Base-by-base conservation (phyloP, 352 stramenopile species). In the Phytopythium litorale region DNA sequence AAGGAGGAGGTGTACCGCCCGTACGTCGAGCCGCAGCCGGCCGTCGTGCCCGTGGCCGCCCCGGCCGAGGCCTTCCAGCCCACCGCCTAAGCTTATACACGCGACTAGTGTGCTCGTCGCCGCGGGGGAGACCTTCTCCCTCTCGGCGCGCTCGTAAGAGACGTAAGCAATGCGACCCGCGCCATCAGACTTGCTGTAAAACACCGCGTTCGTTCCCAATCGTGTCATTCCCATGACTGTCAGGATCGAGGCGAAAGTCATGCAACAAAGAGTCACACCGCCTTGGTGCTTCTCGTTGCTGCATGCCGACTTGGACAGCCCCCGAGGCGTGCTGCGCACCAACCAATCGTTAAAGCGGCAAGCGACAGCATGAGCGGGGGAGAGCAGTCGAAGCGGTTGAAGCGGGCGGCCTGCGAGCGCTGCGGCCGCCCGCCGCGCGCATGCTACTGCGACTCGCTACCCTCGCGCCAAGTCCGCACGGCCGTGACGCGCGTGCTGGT, bases 1-100 rank as follows among this genome's bases (percentile, higher is more conserved):
- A 99, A 99, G 92, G 97, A 99, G 76, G 96, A 97, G 65, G 77
- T 92, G 19, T 82, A 89, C 78, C 86, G 74, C 64, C 84, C 83
- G 57, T 95, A 92, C 76, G 82, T 92, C 49, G 86, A 92, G 70
- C 86, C 85, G 45, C 81, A 73, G 58, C 65, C 76, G 37, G 72
- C 71, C 60, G 72, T 85, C 30, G 75, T 88, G 57, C 75, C 77
- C 37, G 68, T 60, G 25, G 62, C 71, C 28, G 60, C 58, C 28
- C 62, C 68, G 35, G 61, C 63, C 25, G 64, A 73, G n/a, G 68
- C 66, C 43, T 87, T 67, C 74, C 76, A 86, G 72, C 49, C 70
- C 51, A 83, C 70, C 57, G 76, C 77, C 71, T 87, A 84, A 84
- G 67, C 58, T 57, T 53, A 57, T 57, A 57, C 37, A 15, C 51